Evolutionary conservation across 768 basidiomycete species (phyloP).

Genomic region (Pleurotus giganteus): DNA sequence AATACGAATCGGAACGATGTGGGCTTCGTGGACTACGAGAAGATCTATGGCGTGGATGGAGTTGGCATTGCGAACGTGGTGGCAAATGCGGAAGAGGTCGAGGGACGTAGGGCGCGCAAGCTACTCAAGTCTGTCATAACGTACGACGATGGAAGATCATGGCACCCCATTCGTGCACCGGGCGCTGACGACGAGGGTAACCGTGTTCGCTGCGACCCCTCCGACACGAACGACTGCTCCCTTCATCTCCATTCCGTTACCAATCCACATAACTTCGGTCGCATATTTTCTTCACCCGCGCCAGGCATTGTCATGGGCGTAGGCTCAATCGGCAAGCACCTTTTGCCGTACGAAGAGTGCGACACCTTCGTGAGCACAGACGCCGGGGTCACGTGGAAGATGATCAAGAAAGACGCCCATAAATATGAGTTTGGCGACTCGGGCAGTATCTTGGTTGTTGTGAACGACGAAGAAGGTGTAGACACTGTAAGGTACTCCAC

Average conservation of each 20-base stretch:
- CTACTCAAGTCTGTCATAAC: conserved; percentile 78
- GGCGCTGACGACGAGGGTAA: conserved; percentile 57
- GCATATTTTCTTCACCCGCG: conserved; percentile 91
- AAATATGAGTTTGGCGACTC: conserved; percentile 97
- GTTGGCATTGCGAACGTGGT: conserved; percentile 91
- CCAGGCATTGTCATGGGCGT: conserved; percentile 98
- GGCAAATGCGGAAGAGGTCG: conserved; percentile 80
- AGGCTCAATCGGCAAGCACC: conserved; percentile 72
- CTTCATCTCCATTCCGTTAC: conserved; percentile 95
- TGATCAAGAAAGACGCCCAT: conserved; percentile 72
- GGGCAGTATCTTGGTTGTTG: conserved; percentile 74
- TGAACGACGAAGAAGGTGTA: conserved; percentile 82
- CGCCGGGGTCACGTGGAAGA: conserved; percentile 83
- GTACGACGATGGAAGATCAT: conserved; percentile 87
- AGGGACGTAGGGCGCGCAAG: conserved; percentile 66
- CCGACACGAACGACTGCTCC: conserved; percentile 62
- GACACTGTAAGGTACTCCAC: conserved; percentile 73
- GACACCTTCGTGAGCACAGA: conserved; percentile 94
- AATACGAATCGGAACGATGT: conserved; percentile 88
- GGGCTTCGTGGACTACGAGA: conserved; percentile 95
- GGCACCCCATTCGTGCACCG: conserved; percentile 65
- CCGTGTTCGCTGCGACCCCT: conserved; percentile 58
- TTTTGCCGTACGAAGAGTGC: conserved; percentile 77
- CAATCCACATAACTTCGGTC: conserved; percentile 87
- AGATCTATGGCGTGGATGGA: conserved; percentile 81